These are phyloP conservation scores for Ganoderma resinaceum DNA, from an alignment of 1,284 basidiomycete genomes.

Conservation along the genomic window DNA sequence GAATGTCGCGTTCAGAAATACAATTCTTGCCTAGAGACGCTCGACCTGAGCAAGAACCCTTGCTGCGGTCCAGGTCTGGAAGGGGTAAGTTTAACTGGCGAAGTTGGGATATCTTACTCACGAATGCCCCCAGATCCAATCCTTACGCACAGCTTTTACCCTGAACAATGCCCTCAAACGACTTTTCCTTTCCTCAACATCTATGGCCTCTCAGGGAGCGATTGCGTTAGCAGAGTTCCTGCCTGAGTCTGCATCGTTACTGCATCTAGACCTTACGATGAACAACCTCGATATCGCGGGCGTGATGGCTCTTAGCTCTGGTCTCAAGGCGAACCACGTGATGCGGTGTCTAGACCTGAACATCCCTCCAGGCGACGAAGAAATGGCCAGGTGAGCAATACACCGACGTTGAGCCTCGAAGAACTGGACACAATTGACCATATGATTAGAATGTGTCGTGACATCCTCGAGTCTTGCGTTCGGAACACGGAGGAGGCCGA, in stretches of 20 bases:
- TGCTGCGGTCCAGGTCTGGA: conserved; percentile 89
- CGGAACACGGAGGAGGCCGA: conserved; percentile 90
- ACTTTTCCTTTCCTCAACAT: conserved; percentile 89
- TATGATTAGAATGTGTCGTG: conserved; percentile 67
- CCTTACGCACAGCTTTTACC: conserved; percentile 90
- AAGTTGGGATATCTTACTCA: conserved; percentile 7
- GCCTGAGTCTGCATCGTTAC: conserved; percentile 85
- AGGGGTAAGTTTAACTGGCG: conserved; percentile 64
- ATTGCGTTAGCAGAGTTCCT: conserved; percentile 97
- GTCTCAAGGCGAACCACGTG: conserved; percentile 82
- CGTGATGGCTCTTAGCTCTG: conserved; percentile 90
- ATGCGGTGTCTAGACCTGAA: conserved; percentile 95
- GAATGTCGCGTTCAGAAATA: conserved; percentile 73
- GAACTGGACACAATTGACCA: neutral
- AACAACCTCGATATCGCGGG: conserved; percentile 90
- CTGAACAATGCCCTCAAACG: conserved; percentile 93
- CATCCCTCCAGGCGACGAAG: conserved; percentile 89
- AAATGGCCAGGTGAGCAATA: conserved; percentile 74
- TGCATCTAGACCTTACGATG: conserved; percentile 88
- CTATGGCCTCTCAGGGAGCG: conserved; percentile 84
- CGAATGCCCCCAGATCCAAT: conserved; percentile 68
- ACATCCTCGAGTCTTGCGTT: conserved; percentile 85
- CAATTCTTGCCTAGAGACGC: conserved; percentile 92
- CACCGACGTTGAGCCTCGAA: neutral
- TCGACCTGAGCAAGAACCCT: conserved; percentile 93